phyloP scores from a whole-genome alignment of 208 protist genomes.

The Trichomonas vaginalis region DNA sequence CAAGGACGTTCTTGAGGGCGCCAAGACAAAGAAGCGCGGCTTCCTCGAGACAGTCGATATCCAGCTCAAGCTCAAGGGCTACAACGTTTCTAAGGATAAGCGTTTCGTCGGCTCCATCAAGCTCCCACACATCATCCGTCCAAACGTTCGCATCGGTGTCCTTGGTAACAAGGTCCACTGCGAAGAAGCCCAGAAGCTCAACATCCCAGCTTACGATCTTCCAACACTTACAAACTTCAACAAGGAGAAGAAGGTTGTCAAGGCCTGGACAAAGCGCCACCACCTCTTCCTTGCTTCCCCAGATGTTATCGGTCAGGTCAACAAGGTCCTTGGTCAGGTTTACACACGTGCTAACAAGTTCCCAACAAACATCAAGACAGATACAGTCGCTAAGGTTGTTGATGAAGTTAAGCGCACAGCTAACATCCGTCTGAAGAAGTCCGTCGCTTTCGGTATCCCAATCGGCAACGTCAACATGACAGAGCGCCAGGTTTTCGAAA shows the following conservation, averaged over 20 bases:
- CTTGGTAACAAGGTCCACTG: constrained; percentile 80
- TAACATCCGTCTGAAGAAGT: neutral
- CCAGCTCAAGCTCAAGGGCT: neutral
- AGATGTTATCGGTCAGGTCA: too few species aligned
- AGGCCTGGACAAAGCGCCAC: too few species aligned
- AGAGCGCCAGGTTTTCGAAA: neutral
- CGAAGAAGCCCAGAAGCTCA: constrained; percentile 67
- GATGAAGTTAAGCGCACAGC: neutral
- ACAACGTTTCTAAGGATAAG: constrained; percentile 49
- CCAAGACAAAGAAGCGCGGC: constrained; percentile 54
- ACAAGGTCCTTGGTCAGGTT: too few species aligned
- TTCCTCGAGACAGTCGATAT: constrained; percentile 91
- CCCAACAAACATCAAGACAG: neutral
- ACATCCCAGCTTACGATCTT: constrained; percentile 5
- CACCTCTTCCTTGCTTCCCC: too few species aligned
- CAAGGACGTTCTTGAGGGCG: constrained; percentile 8
- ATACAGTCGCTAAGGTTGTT: neutral
- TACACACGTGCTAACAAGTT: neutral
- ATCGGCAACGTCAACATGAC: neutral
- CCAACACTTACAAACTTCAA: neutral
- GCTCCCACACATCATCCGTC: constrained; percentile 70
- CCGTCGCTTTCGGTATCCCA: constrained; percentile 77
- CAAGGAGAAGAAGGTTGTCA: too few species aligned
- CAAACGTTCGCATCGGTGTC: constrained; percentile 61
- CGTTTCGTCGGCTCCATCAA: constrained; percentile 88